Evolutionary conservation across 208 protist genomes (phyloP), one percentile per base, ranked within the genome.

Genomic region (Wallacemonas rigidus): DNA sequence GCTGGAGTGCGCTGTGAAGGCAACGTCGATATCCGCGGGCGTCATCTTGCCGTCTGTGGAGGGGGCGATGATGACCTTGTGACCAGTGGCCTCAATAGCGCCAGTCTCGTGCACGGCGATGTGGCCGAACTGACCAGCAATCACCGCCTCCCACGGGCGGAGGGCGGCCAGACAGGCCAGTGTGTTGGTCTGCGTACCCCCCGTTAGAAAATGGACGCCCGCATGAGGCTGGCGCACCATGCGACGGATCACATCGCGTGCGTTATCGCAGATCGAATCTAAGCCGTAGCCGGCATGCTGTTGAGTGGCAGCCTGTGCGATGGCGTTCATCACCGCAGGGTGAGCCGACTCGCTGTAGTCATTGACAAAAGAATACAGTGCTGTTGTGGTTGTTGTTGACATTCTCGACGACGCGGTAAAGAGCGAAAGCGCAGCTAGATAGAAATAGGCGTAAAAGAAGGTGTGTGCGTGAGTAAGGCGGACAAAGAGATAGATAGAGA

Each of bases 91-190:
- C 68, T 88, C 83, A 38, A 85, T 83, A 3, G 77, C 77, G 26
- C 83, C 83, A 0, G 83, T 80, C 71, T 88, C 83, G 73, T 80
- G 79, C 9, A 81, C 81, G 60, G 70, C 75, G 57, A 88, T 74
- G 73, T 88, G 83, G 54, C 83, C 83, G 2, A 74, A 53, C 5
- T 64, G 43, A 35, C 64, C 56, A 0, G 74, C 70, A 36, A 88
- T 67, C 43, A 88, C 83, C 15, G 77, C 77, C 62, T 88, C 80
- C 75, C 77, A 88, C 41, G 83, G 76, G 26, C 77, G 79, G 17
- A 88, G 77, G 1, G 68, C 71, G 1, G 69, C 41, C 2, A 26
- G 15, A 57, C 81, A 79, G 61, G 75, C 73, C 36, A 81, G 54
- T 5, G 72, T 17, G 75, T 88, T 88, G 1, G 80, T 83, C 47